Evolutionary conservation across 495 filamentous ascomycete genomes (phyloP), one percentile per base, ranked within the genome.

Genomic region (Bathelium albidoporum): DNA sequence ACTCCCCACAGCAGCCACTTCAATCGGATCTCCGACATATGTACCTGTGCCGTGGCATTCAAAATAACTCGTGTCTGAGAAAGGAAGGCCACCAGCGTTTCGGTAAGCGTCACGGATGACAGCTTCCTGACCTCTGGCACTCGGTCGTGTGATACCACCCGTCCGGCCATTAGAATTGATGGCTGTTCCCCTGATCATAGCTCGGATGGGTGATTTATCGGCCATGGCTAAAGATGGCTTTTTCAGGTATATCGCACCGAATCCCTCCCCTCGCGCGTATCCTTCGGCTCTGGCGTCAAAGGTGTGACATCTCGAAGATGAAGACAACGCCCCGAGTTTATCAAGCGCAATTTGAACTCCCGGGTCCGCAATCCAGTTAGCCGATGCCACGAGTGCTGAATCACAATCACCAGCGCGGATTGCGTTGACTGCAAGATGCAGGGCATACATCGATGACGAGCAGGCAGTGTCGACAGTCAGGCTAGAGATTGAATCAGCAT

Each of bases 381-480:
- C 5, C 29, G 5, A n/a, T 9, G 22, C 49, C 4, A 55, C 49
- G 5, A 55, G 11, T 9, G 49, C 49, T 9, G 5, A 3, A 20
- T 55, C 49, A 29, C 49, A 55, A 1, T 65, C 64, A 9, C 44
- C 43, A 41, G 28, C 58, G 2, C 32, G 36, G 9, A 65, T 7
- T 3, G 58, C 28, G 26, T 39, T 31, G 28, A 16, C 16, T 10
- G 36, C 64, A 2, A 58, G 1, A 44, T 65, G 64, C 14, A 65
- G 29, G 9, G 52, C 34, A 20, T 58, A 45, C 44, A 65, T 31
- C 3, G 59, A 55, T 1, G 78, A 76, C 0, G 78, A 81, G 63
- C 84, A 85, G 1, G 79, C 83, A 0, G 81, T 83, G 64, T 80
- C 79, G 29, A 83, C 66, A 12, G 76, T 75, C 59, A 79, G 71